Evolutionary conservation across 257 asterid genomes (phyloP), one percentile per base, ranked within the genome.

Genomic region (Marsdenia floribunda): DNA sequence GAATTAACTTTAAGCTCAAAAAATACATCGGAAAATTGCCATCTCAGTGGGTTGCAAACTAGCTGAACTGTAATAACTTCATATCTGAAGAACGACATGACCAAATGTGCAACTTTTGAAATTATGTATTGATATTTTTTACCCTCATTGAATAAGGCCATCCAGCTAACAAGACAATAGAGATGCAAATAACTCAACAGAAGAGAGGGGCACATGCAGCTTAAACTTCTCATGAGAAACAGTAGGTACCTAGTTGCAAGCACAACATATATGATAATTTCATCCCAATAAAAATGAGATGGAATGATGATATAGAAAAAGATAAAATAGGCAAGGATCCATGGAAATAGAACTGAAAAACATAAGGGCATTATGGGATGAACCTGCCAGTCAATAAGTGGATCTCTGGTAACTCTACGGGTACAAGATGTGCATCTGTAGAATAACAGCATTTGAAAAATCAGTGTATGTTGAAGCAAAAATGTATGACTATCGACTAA

Each of bases 371-470:
- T 38, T 42, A 33, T 40, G 12, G 18, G 29, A 55, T 71, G 38
- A 81, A 92, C 97, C 98, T 91, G 85, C 87, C 92, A 60, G 97
- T 87, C 84, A 91, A 81, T 71, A 93, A 82, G 75, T 91, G 89
- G 73, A 93, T 86, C 88, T 89, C 96, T 70, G 96, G 90, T 86
- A 94, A 80, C 81, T 94, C 97, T 47, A 91, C 92, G 2, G 97
- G 97, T 74, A 94, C 88, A 74, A 91, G 97, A 81, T 94, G 98
- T 74, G 98, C 97, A 94, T 92, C 96, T 91, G 96, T 49, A 71
- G 13, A 71, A 55, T 19, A 46, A 68, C 3, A 71, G 10, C 46
- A 71, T 18, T 49, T 70, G 63, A 71, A 71, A 68, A 52, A 16
- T 52, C 46, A 71, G 35, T 66, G 10, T 0, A 38, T 18, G 7